phyloP scores from a whole-genome alignment of 495 filamentous ascomycete genomes.

The Gamarada debralockiae region DNA sequence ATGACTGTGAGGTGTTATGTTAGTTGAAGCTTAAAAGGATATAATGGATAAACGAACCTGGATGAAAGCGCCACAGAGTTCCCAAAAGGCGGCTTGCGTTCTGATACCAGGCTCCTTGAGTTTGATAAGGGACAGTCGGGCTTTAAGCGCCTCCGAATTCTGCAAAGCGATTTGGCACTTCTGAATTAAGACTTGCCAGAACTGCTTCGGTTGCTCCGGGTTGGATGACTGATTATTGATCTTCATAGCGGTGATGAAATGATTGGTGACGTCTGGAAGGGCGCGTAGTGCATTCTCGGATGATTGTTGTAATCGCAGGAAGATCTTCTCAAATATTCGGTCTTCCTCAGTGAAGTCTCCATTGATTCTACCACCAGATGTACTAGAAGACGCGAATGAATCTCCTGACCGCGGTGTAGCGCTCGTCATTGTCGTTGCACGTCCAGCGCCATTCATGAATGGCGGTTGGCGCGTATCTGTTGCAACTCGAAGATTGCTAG shows the following conservation, averaged over 20 bases:
- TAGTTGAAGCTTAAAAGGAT: background rate
- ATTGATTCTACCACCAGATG: conserved; percentile 31
- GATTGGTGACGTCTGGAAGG: conserved; percentile 58
- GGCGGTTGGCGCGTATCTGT: conserved; percentile 39
- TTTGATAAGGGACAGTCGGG: conserved; percentile 71
- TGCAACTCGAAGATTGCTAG: conserved; percentile 47
- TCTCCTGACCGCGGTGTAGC: conserved; percentile 75
- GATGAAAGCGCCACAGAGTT: conserved; percentile 72
- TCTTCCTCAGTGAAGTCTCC: conserved; percentile 69
- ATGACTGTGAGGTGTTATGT: conserved; percentile 43
- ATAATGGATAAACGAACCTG: conserved; percentile 30
- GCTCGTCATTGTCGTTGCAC: conserved; percentile 41
- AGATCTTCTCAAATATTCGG: conserved; percentile 75
- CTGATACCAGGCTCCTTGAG: conserved; percentile 76
- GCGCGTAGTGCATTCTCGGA: conserved; percentile 62
- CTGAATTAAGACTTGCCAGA: conserved; percentile 65
- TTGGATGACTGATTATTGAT: conserved; percentile 36
- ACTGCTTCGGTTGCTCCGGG: conserved; percentile 51
- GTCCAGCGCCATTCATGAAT: conserved; percentile 38
- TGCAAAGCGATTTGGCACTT: conserved; percentile 61
- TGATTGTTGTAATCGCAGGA: conserved; percentile 62
- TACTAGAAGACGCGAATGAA: conserved; percentile 62
- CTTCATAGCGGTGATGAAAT: conserved; percentile 51
- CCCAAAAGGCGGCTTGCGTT: conserved; percentile 78
- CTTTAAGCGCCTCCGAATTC: conserved; percentile 63